These are phyloP conservation scores for Nitzschia sp. DNA, from an alignment of 108 stramenopile species.

Conservation along the genomic window DNA sequence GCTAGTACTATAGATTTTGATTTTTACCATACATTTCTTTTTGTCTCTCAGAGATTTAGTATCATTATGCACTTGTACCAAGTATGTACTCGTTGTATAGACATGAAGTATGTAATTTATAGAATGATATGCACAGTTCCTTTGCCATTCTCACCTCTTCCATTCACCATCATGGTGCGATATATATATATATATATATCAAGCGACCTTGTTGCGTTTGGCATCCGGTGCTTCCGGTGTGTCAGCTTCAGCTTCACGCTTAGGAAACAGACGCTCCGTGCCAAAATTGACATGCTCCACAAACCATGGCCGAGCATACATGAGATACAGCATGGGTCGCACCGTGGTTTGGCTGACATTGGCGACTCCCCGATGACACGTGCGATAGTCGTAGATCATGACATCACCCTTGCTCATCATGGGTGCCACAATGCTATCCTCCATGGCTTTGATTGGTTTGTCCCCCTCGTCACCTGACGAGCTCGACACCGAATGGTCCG, in stretches of 20 bases:
- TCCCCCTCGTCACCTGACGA: not conserved
- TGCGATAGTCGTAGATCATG: slow-evolving; percentile 57
- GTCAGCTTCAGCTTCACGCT: not conserved
- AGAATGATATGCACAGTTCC: no score
- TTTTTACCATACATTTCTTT: no score
- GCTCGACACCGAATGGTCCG: not conserved
- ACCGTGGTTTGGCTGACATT: slow-evolving; percentile 27
- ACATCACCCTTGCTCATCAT: slow-evolving; percentile 45
- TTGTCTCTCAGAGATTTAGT: no score
- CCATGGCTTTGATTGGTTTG: slow-evolving; percentile 2
- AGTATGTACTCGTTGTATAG: no score
- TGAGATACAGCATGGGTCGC: slow-evolving; percentile 44
- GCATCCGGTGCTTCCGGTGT: no score
- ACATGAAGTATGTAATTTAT: no score
- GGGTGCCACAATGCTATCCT: slow-evolving; percentile 29
- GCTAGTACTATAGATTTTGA: no score
- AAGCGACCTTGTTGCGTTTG: no score
- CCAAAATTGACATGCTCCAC: slow-evolving; percentile 58
- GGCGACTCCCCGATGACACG: slow-evolving; percentile 52
- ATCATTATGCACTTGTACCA: no score
- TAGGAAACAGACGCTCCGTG: slow-evolving; percentile 18
- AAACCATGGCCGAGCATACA: slow-evolving; percentile 65
- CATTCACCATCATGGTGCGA: no score
- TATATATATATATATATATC: no score
- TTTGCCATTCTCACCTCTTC: no score